These are phyloP conservation scores for Termitomyces sp. DNA, from an alignment of 1,284 basidiomycete species.

Conservation along the genomic window DNA sequence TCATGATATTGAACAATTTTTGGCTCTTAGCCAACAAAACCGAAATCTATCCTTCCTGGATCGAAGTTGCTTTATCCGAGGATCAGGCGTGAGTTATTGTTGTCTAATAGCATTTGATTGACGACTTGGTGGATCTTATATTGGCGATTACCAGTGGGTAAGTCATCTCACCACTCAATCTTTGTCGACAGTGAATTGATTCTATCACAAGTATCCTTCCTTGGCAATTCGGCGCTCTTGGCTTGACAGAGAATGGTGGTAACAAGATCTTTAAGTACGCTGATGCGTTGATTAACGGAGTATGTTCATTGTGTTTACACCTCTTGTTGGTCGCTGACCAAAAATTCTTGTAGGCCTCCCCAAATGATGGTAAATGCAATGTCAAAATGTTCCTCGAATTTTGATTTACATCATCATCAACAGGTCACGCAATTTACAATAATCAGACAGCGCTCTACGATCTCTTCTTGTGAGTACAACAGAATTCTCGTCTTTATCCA, in stretches of 20 bases:
- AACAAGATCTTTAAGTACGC: conserved; percentile 53
- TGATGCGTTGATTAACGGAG: conserved; percentile 44
- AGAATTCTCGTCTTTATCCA: not conserved
- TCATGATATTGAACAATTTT: not conserved
- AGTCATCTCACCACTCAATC: conserved; percentile 2
- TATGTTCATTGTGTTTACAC: conserved; percentile 15
- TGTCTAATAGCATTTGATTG: not conserved
- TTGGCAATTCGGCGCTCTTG: conserved; percentile 52
- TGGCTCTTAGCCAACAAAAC: conserved; percentile 42
- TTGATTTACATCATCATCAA: not conserved
- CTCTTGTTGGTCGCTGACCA: not conserved
- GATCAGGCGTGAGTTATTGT: conserved; percentile 41
- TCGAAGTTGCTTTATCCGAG: conserved; percentile 42
- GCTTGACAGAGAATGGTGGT: conserved; percentile 46
- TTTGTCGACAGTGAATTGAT: not conserved
- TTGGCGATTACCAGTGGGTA: conserved; percentile 27
- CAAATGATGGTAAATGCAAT: conserved; percentile 44
- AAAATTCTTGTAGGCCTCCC: conserved; percentile 35
- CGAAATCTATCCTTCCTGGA: conserved; percentile 47
- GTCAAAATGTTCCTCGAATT: not conserved
- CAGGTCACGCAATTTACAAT: conserved; percentile 43
- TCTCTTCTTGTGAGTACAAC: conserved; percentile 40
- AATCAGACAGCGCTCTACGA: conserved; percentile 51
- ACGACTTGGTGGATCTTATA: not conserved
- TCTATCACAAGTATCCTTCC: conserved; percentile 42